Conservation (phyloP, 164 flowering plant genomes). For the Cinnamomum chago region DNA sequence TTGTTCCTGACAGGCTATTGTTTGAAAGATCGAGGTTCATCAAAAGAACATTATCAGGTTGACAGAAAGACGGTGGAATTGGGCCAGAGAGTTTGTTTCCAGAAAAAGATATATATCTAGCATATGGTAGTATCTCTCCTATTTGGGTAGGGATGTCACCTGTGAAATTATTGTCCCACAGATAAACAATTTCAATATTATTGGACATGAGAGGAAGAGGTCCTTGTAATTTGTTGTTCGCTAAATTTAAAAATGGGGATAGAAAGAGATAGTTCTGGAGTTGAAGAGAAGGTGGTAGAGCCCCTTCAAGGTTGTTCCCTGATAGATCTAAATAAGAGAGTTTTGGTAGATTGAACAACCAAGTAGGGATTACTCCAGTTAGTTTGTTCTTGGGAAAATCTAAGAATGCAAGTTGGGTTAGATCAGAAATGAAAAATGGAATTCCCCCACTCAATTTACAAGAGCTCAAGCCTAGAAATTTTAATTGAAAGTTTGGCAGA, state of each 20-base stretch:
- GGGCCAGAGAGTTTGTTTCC: conserved; percentile 1
- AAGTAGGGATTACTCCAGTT: conserved; percentile 3
- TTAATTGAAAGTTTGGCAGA: conserved; percentile 1
- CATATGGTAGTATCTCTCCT: neutral
- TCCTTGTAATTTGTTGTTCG: conserved; percentile 12
- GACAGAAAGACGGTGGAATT: conserved; percentile 9
- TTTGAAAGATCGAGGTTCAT: conserved; percentile 14
- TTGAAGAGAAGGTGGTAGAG: neutral
- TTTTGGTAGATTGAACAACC: conserved; percentile 4
- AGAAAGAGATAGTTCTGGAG: neutral
- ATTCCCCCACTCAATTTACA: neutral
- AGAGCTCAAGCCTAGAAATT: neutral
- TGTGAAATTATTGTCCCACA: neutral
- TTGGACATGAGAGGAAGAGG: conserved; percentile 11
- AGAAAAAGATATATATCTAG: neutral
- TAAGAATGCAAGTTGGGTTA: neutral
- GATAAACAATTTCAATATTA: conserved; percentile 3
- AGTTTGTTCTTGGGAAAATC: neutral
- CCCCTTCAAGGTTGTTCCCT: neutral
- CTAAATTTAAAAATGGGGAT: neutral
- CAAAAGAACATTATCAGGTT: conserved; percentile 3
- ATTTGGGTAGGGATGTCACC: neutral
- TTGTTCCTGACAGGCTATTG: neutral
- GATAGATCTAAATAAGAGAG: conserved; percentile 1
- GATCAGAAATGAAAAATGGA: neutral